phyloP scores from a whole-genome alignment of 1,284 basidiomycete genomes.

The Sanghuangporus weigelae region DNA sequence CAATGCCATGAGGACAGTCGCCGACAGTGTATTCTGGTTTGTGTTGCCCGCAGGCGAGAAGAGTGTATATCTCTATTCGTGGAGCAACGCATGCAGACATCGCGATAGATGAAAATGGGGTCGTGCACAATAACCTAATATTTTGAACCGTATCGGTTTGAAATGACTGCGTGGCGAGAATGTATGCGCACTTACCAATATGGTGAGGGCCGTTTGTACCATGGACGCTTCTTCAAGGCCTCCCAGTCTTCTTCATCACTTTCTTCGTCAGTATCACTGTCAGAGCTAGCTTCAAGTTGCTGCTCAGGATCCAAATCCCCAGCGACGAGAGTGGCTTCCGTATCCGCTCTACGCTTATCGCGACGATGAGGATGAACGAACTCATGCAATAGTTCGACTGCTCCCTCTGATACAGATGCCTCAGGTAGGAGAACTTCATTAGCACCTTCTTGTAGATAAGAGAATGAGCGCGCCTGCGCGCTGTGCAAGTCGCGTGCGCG shows the following conservation, averaged over 20 bases:
- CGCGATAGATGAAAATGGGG: constrained; percentile 50
- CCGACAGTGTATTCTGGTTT: constrained; percentile 42
- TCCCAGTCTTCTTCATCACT: constrained; percentile 28
- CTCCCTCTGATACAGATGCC: constrained; percentile 40
- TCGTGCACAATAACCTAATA: constrained; percentile 49
- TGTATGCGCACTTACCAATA: constrained; percentile 59
- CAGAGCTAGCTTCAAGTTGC: constrained; percentile 15
- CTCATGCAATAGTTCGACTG: constrained; percentile 42
- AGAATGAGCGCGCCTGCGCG: constrained; percentile 21
- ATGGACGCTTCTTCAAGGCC: constrained; percentile 37
- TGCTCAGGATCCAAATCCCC: constrained; percentile 14
- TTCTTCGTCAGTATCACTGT: constrained; percentile 22
- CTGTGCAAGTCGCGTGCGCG: constrained; percentile 23
- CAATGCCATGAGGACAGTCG: background rate
- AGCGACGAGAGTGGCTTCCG: constrained; percentile 11
- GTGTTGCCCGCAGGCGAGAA: constrained; percentile 48
- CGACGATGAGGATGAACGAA: constrained; percentile 37
- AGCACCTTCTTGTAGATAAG: constrained; percentile 28
- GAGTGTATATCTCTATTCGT: constrained; percentile 57
- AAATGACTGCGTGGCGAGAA: background rate
- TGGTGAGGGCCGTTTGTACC: constrained; percentile 66
- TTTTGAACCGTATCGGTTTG: background rate
- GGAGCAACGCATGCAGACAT: constrained; percentile 55
- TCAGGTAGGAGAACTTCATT: constrained; percentile 40
- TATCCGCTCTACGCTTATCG: constrained; percentile 20